These are phyloP conservation scores for Podila horticola DNA, from an alignment of 192 early-diverging fungal genomes.

Conservation along the genomic window DNA sequence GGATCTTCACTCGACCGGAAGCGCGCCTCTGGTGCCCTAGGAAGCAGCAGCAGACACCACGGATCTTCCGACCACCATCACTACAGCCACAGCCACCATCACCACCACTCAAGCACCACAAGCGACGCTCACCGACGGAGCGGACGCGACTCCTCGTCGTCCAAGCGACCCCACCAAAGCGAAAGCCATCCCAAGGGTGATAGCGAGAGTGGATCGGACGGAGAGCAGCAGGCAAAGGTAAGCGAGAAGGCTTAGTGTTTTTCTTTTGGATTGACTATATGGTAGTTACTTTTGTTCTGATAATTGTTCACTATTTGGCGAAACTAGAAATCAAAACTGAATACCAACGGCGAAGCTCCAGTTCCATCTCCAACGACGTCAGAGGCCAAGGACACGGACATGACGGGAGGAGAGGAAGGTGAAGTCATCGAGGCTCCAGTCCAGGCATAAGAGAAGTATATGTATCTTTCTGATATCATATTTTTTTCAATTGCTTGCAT, in stretches of 20 bases:
- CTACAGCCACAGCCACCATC: slow-evolving; percentile 2
- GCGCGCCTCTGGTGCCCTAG: background rate
- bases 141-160: background rate
- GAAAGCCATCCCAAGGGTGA: background rate
- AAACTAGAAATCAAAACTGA: background rate
- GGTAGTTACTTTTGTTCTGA: too few species aligned
- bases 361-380: too few species aligned
- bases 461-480: too few species aligned
- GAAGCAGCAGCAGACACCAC: slow-evolving; percentile 21
- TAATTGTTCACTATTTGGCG: background rate
- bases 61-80: slow-evolving; percentile 16
- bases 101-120: background rate
- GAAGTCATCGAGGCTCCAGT: background rate
- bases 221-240: slow-evolving; percentile 1
- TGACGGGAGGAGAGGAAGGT: background rate
- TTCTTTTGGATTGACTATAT: too few species aligned
- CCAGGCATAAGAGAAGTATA: too few species aligned
- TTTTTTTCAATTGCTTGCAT: too few species aligned
- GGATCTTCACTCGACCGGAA: slow-evolving; percentile 5
- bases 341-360: background rate
- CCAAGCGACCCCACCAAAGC: background rate
- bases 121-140: background rate
- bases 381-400: background rate
- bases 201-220: background rate
- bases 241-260: too few species aligned